Conservation (phyloP, 495 filamentous ascomycete species). For the Chaetomium cochliodes region DNA sequence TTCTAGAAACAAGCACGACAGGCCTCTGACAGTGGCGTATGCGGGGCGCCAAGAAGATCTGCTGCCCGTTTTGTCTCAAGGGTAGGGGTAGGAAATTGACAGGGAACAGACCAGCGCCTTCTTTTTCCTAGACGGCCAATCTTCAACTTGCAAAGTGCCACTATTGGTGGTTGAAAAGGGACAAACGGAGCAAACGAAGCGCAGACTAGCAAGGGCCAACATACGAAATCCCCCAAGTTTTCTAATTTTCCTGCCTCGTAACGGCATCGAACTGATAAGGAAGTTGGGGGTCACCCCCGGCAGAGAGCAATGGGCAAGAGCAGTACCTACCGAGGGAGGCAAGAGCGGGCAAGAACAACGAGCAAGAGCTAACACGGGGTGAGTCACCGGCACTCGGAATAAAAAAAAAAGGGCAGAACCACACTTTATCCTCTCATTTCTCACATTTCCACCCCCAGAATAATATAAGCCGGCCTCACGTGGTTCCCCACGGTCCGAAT, state of each 20-base stretch:
- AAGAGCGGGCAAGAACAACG: not conserved
- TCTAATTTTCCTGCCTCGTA: not conserved
- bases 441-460: slow-evolving; percentile 4
- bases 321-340: too few species aligned
- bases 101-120: not conserved
- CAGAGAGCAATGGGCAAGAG: not conserved
- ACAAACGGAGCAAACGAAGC: not conserved
- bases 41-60: not conserved
- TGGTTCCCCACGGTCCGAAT: slow-evolving; percentile 16
- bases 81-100: not conserved
- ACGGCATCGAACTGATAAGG: slow-evolving; percentile 3
- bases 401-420: not conserved
- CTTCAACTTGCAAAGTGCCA: not conserved
- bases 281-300: not conserved
- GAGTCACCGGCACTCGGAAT: not conserved
- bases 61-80: not conserved
- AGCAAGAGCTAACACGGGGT: not conserved
- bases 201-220: not conserved
- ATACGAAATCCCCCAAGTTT: not conserved
- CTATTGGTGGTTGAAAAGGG: not conserved
- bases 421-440: not conserved
- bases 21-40: not conserved
- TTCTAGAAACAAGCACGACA: not conserved
- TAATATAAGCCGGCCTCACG: slow-evolving; percentile 12
- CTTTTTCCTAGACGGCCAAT: not conserved